Percentiles rank a stretch among this genome's conserved stretches.
Evolutionary conservation across 2,329 filamentous ascomycete genomes (phyloP).

Genomic region (Lecanosticta acicola): DNA sequence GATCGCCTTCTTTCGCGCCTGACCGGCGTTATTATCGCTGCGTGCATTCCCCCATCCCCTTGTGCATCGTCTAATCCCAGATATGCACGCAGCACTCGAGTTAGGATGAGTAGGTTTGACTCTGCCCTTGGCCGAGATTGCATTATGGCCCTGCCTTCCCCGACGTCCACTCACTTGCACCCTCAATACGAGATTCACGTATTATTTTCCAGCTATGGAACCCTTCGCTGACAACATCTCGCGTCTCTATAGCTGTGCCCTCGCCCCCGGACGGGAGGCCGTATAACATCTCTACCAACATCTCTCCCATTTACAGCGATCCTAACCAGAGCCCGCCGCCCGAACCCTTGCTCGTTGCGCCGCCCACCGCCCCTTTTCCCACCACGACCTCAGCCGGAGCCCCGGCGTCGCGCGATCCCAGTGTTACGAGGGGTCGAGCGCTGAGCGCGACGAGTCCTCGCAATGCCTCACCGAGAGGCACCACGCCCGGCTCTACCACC

Average conservation of each 20-base stretch:
- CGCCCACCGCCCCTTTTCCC: constrained; percentile 20
- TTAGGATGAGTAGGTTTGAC: constrained; percentile 15
- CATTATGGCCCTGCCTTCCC: background rate
- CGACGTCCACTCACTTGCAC: constrained; percentile 4
- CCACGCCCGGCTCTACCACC: constrained; percentile 38
- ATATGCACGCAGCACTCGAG: constrained; percentile 4
- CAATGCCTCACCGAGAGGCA: constrained; percentile 40
- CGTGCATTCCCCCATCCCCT: background rate
- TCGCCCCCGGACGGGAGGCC: constrained; percentile 25
- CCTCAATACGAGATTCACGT: background rate
- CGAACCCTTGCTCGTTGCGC: constrained; percentile 30
- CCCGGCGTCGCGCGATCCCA: constrained; percentile 35
- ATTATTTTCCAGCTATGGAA: constrained; percentile 7
- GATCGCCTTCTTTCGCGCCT: background rate
- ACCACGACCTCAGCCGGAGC: constrained; percentile 9
- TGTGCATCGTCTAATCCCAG: background rate
- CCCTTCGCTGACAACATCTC: constrained; percentile 22
- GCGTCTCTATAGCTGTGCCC: constrained; percentile 25
- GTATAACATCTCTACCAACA: constrained; percentile 10
- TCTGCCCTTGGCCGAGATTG: constrained; percentile 5
- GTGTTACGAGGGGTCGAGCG: constrained; percentile 42
- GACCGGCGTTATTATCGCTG: background rate
- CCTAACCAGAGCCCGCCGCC: constrained; percentile 29
- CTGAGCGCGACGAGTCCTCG: constrained; percentile 38
- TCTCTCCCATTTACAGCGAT: constrained; percentile 17